These are phyloP conservation scores for Senna tora DNA, from an alignment of 306 rosid species.

Conservation along the genomic window DNA sequence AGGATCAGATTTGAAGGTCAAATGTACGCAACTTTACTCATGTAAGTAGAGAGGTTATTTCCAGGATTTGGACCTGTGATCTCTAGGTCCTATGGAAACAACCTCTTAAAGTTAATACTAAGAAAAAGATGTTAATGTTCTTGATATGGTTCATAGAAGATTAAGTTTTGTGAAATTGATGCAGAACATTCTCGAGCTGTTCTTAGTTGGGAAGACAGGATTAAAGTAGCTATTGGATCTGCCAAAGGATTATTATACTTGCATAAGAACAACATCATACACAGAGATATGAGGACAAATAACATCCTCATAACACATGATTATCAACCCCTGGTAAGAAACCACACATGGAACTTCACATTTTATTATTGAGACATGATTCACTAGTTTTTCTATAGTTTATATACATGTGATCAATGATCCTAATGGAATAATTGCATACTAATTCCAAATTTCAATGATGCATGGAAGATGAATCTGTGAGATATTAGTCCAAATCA, in stretches of 20 bases:
- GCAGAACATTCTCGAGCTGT: slow-evolving; percentile 57
- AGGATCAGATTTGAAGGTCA: too few relatives aligned
- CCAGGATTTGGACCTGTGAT: too few relatives aligned
- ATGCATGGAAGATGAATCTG: too few relatives aligned
- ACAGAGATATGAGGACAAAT: slow-evolving; percentile 83
- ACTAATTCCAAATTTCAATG: slow-evolving; percentile 1
- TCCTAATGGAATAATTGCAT: slow-evolving; percentile 8
- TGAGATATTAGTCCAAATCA: too few relatives aligned
- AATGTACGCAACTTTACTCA: too few relatives aligned
- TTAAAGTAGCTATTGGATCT: slow-evolving; percentile 72
- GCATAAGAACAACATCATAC: slow-evolving; percentile 73
- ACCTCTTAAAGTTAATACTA: neutral
- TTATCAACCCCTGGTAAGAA: slow-evolving; percentile 67
- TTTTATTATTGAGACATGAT: neutral
- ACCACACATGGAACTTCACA: slow-evolving; percentile 21
- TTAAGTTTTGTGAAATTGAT: slow-evolving; percentile 24
- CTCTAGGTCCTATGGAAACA: too few relatives aligned
- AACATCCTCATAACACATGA: slow-evolving; percentile 90
- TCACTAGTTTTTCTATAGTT: neutral
- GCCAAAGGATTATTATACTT: slow-evolving; percentile 80
- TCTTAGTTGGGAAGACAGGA: slow-evolving; percentile 75
- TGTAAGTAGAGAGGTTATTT: too few relatives aligned
- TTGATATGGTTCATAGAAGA: neutral
- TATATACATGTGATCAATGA: neutral
- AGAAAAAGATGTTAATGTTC: neutral